Evolutionary conservation across 208 protist species (phyloP).

Genomic region (Angomonas ambiguus): DNA sequence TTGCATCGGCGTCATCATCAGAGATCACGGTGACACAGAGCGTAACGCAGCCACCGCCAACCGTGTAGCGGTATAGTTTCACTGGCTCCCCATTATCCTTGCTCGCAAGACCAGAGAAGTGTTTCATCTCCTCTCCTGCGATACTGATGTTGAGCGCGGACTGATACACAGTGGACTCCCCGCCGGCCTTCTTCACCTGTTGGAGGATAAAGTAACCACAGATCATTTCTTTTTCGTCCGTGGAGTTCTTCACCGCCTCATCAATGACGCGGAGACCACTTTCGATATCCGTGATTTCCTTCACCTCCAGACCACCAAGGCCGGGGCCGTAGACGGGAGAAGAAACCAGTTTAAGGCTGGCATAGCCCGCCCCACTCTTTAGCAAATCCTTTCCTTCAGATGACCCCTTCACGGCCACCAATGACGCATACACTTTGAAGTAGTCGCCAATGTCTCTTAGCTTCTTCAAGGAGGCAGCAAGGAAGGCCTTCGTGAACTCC

Average conservation of each 20-base stretch:
- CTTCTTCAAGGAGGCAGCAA: constrained; percentile 42
- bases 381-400: constrained; percentile 53
- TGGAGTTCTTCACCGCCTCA: constrained; percentile 35
- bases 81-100: constrained; percentile 41
- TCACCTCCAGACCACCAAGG: constrained; percentile 35
- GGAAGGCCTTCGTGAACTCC: constrained; percentile 39
- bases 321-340: constrained; percentile 71
- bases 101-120: constrained; percentile 39
- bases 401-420: constrained; percentile 48
- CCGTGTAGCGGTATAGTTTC: constrained; percentile 60
- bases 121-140: constrained; percentile 34
- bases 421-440: constrained; percentile 54
- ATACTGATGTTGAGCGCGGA: constrained; percentile 58
- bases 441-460: constrained; percentile 25
- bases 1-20: constrained; percentile 27
- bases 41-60: constrained; percentile 53
- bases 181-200: constrained; percentile 38
- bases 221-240: constrained; percentile 42
- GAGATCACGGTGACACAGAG: constrained; percentile 33
- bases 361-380: constrained; percentile 43
- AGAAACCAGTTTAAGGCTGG: constrained; percentile 37
- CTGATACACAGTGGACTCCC: constrained; percentile 45
- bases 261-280: constrained; percentile 25
- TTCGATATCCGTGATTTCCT: constrained; percentile 29
- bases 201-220: constrained; percentile 63